Percentiles rank a stretch among this genome's conserved stretches.
These are phyloP conservation scores for Hygrophorus pudorinus DNA, from an alignment of 768 basidiomycete species.

Conservation along the genomic window DNA sequence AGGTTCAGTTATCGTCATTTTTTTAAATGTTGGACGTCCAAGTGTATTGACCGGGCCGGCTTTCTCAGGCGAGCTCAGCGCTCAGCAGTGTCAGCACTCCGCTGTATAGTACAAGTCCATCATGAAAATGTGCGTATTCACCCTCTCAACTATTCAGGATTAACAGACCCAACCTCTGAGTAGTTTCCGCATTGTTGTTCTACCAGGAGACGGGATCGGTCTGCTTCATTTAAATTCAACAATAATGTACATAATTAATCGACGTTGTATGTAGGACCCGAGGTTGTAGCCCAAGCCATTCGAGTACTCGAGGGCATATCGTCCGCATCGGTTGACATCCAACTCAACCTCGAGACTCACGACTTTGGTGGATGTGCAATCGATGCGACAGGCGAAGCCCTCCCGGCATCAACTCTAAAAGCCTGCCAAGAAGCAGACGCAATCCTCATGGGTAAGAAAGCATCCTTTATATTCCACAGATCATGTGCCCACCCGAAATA, in stretches of 20 bases:
- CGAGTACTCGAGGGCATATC: conserved; percentile 72
- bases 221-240: conserved; percentile 12
- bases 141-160: not conserved
- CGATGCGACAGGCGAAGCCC: conserved; percentile 74
- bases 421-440: conserved; percentile 93
- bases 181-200: conserved; percentile 81
- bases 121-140: conserved; percentile 36
- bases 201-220: conserved; percentile 99
- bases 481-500: not conserved
- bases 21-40: not conserved
- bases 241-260: conserved; percentile 8
- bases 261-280: conserved; percentile 52
- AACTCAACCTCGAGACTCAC: conserved; percentile 65
- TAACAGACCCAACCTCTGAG: not conserved
- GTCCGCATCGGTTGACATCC: conserved; percentile 47
- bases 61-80: too few species aligned
- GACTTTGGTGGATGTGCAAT: conserved; percentile 92
- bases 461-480: conserved; percentile 6
- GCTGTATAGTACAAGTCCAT: conserved; percentile 56
- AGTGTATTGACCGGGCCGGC: too few species aligned
- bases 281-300: conserved; percentile 79
- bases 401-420: conserved; percentile 75
- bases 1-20: conserved; percentile 12
- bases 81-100: too few species aligned
- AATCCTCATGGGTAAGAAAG: conserved; percentile 75